Base-by-base conservation (phyloP, 2,329 filamentous ascomycete species). In the Calonectria hongkongensis region DNA sequence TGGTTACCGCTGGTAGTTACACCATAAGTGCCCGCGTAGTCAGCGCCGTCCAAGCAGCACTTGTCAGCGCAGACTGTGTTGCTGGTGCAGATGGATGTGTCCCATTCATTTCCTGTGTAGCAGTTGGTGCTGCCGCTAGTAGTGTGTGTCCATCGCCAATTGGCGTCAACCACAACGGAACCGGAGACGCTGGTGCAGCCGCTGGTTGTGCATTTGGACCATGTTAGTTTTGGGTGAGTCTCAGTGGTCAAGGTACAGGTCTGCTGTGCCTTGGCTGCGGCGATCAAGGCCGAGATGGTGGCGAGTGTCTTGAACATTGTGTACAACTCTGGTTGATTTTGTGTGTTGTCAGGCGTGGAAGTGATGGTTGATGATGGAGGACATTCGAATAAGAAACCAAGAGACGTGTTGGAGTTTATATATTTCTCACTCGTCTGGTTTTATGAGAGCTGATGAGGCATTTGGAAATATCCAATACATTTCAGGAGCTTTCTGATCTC, bases 81-180 rank as follows among this genome's bases (percentile, higher is more conserved):
- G 74, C 85, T 81, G 9, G 84, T 80, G 77, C 87, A 85, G 77
- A 85, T 73, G 66, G 80, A 76, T 2, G 81, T 83, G 74, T 89
- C 86, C 82, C 87, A 87, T 60, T 79, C 79, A 81, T 90, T 90
- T 63, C 88, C 89, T 5, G 83, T 86, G 82, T 91, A 91, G 85
- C 89, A 91, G 84, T 92, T 92, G 77, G 85, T 88, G 74, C 82
- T 84, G 66, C 85, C 84, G 6, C 80, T 76, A 65, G 83, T 81
- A 21, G 81, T 80, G 82, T 92, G 89, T 71, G 89, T 84, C 90
- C 90, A 92, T 73, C 90, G 88, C 89, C 90, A 92, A 84, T 92
- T 92, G 78, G 89, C 81, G 74, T 92, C 90, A 76, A 92, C 82
- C 66, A 89, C 88, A 51, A 92, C 85, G 43, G 86, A 87, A 50